Base-by-base conservation (phyloP, 2,329 filamentous ascomycete genomes). In the Paradendryphiella salina region DNA sequence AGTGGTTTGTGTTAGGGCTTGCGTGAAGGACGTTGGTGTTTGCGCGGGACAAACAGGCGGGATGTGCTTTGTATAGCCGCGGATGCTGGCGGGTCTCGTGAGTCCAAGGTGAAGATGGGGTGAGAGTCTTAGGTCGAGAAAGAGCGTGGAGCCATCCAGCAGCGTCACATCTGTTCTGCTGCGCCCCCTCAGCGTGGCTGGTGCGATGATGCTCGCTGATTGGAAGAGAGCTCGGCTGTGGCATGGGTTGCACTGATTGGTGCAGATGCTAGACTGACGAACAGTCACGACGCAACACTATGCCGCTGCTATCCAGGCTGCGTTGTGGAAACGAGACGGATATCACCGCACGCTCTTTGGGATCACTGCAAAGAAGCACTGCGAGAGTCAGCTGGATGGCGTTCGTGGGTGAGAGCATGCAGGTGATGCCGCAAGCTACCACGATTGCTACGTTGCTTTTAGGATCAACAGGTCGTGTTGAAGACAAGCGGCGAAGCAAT, bases 11-110 rank as follows among this genome's bases (percentile, higher is more conserved):
- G 35, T 21, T 34, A 45, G 15, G 46, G 38, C 51, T 48, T 51
- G 32, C 14, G 46, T 47, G 18, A 28, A 52, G 42, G 50, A 48
- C 45, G 40, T 29, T 47, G 15, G 26, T 44, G 62, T 65, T 60
- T 63, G 57, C 48, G 50, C 49, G 59, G 50, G 31, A 58, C 57
- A 59, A 57, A 52, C 46, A 36, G 60, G 54, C 52, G 50, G 54
- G 48, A 52, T 53, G 64, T 64, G 57, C 50, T 67, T 68, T 67
- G 63, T 72, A 70, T 68, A 67, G 55, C 55, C 40, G 50, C 41
- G 44, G 60, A 53, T 50, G 59, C 14, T 60, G 46, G 46, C 21
- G 38, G 56, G 66, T 65, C 62, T 54, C 60, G 63, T 71, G 67
- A 69, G 52, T 33, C 44, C 45, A 48, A 54, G 38, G 40, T 41